Percentiles rank a stretch among this genome's conserved stretches.
phyloP scores from a whole-genome alignment of 805 yeast species.

The Starmerella asiatica region DNA sequence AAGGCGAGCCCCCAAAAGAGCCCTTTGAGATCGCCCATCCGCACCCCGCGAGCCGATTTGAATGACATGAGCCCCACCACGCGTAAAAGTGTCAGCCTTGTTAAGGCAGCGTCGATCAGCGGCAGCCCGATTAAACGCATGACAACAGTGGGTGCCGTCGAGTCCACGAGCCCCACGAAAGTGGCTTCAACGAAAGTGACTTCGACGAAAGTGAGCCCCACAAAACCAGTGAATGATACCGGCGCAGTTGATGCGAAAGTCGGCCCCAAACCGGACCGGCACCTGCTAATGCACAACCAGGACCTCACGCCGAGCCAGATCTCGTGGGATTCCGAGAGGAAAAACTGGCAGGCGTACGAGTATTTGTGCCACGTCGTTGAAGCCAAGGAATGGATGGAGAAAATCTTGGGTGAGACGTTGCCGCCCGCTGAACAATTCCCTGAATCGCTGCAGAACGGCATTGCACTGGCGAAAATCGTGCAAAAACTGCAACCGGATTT shows the following conservation, averaged over 20 bases:
- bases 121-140: not conserved
- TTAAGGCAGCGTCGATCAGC: not conserved
- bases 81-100: not conserved
- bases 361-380: conserved; percentile 69
- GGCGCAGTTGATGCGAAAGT: not conserved
- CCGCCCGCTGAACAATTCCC: conserved; percentile 48
- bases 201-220: not conserved
- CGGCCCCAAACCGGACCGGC: conserved; percentile 20
- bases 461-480: conserved; percentile 66
- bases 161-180: not conserved
- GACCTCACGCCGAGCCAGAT: conserved; percentile 21
- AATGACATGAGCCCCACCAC: not conserved
- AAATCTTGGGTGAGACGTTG: conserved; percentile 43
- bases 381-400: conserved; percentile 70
- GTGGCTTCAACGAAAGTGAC: not conserved
- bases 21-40: not conserved
- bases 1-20: not conserved
- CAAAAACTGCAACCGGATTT: conserved; percentile 54
- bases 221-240: no score
- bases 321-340: conserved; percentile 30
- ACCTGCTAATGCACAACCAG: conserved; percentile 25
- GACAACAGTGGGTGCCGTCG: not conserved
- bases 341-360: conserved; percentile 47
- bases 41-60: not conserved
- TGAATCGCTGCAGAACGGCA: conserved; percentile 69